These are phyloP conservation scores for Mallotus repandus DNA, from an alignment of 441 rosid genomes.

Conservation along the genomic window DNA sequence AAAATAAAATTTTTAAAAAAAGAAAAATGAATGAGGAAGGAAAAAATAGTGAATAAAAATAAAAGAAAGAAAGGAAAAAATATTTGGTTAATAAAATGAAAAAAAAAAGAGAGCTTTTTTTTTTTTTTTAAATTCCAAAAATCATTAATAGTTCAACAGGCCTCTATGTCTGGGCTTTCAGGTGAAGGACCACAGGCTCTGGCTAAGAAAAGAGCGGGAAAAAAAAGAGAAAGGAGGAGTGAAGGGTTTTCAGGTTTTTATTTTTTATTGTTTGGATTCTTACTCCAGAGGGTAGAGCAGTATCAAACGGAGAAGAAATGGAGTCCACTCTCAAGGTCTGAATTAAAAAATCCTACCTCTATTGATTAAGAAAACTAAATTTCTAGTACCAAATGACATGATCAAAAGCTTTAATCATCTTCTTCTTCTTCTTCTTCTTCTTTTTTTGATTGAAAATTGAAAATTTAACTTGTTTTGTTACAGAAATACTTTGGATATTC, in stretches of 20 bases:
- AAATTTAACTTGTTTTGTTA: background rate
- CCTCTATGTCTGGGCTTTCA: background rate
- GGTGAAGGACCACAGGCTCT: background rate
- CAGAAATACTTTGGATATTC: conserved; percentile 46
- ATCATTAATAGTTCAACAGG: background rate
- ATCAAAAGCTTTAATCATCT: too few species aligned
- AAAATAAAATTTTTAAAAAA: too few species aligned
- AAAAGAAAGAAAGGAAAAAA: too few species aligned
- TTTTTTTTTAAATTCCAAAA: too few species aligned
- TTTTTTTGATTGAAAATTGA: background rate
- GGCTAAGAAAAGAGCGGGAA: background rate
- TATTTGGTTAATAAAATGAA: too few species aligned
- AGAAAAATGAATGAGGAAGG: too few species aligned
- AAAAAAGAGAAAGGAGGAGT: background rate
- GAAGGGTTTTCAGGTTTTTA: background rate
- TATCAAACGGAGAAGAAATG: conserved; percentile 18
- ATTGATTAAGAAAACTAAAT: too few species aligned
- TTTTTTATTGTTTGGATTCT: too few species aligned
- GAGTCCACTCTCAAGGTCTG: conserved; percentile 30
- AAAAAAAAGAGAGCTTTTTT: too few species aligned
- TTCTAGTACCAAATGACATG: too few species aligned
- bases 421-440: background rate
- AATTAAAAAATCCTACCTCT: background rate
- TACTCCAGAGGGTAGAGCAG: too few species aligned
- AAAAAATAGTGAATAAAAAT: too few species aligned